Percentiles rank a stretch among this genome's conserved stretches.
phyloP scores from a whole-genome alignment of 2,329 filamentous ascomycete genomes.

The Trichoderma guizhouense region DNA sequence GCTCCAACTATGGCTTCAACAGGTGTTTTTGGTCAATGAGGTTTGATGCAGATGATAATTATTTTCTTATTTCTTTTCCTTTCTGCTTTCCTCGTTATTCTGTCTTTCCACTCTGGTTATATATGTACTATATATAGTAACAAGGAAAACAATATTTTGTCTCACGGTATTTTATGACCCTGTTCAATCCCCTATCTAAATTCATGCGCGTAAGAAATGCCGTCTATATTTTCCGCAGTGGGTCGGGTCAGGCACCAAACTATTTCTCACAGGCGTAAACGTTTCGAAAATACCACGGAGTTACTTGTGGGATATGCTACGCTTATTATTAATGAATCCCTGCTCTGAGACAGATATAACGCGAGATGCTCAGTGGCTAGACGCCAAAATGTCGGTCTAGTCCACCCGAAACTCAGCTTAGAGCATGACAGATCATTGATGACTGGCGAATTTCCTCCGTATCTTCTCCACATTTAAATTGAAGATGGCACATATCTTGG shows the following conservation, averaged over 20 bases:
- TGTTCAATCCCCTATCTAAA: neutral
- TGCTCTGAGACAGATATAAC: neutral
- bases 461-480: neutral
- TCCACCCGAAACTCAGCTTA: neutral
- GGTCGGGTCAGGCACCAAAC: neutral
- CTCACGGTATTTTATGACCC: neutral
- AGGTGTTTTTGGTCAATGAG: neutral
- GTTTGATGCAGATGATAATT: neutral
- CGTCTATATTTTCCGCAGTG: neutral
- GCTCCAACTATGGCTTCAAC: neutral
- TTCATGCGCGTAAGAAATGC: neutral
- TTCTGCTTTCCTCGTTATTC: neutral
- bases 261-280: neutral
- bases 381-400: neutral
- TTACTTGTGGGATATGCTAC: neutral
- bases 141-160: no score
- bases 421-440: conserved; percentile 4
- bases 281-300: neutral
- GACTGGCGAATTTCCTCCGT: neutral
- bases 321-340: neutral
- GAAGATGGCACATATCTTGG: neutral
- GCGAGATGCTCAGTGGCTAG: neutral
- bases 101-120: neutral
- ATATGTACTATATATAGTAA: no score
- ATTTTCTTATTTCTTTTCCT: neutral